Conservation (phyloP, 495 filamentous ascomycete genomes). For the Venustampulla echinocandica region DNA sequence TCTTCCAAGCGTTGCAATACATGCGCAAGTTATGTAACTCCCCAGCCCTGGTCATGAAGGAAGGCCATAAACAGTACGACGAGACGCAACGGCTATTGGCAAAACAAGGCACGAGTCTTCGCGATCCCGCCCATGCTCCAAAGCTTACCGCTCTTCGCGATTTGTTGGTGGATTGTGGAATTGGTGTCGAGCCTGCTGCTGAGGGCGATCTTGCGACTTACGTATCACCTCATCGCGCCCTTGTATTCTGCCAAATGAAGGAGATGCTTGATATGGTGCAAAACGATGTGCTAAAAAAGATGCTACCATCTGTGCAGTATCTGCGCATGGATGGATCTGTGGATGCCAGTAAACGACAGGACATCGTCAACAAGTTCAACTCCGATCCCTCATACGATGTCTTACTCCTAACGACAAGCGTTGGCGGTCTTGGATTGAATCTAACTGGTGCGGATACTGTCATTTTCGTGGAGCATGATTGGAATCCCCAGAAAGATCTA, state of each 20-base stretch:
- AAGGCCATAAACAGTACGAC: constrained; percentile 82
- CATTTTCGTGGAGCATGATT: constrained; percentile 98
- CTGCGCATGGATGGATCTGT: constrained; percentile 87
- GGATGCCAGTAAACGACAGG: constrained; percentile 81
- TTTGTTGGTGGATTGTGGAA: constrained; percentile 89
- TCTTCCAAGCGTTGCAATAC: constrained; percentile 98
- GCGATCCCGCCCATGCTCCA: constrained; percentile 81
- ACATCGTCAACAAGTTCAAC: constrained; percentile 98
- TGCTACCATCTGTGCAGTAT: constrained; percentile 81
- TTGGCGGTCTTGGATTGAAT: constrained; percentile 91
- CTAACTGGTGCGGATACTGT: constrained; percentile 96
- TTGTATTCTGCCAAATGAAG: constrained; percentile 99
- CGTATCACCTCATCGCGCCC: constrained; percentile 87
- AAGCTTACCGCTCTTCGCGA: constrained; percentile 86
- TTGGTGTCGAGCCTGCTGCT: constrained; percentile 58
- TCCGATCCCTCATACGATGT: constrained; percentile 92
- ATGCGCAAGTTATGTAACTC: constrained; percentile 99
- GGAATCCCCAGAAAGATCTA: constrained; percentile 98
- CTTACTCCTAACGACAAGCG: constrained; percentile 83
- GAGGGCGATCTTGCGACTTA: constrained; percentile 51
- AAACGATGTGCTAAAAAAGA: constrained; percentile 73
- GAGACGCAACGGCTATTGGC: constrained; percentile 68
- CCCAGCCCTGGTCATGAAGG: constrained; percentile 88
- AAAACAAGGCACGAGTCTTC: constrained; percentile 63
- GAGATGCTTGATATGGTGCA: constrained; percentile 99